A percentile compares a stretch with the other conserved stretches of the same genome.
Conservation (phyloP, 495 filamentous ascomycete species). For the Penicillium canescens region DNA sequence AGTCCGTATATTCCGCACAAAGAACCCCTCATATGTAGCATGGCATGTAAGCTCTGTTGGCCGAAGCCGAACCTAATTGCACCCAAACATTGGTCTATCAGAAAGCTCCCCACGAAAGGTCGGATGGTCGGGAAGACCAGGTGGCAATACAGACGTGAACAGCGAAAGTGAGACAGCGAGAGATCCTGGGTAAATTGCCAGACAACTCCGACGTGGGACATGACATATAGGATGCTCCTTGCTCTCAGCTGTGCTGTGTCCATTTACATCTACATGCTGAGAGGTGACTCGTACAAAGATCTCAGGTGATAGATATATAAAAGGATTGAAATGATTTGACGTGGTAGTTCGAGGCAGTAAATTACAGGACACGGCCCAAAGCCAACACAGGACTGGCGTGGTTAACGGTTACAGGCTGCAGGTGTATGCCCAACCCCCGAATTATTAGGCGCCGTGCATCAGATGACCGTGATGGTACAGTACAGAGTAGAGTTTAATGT, state of each 20-base stretch:
- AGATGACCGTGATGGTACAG: constrained; percentile 4
- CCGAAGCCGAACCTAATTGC: background rate
- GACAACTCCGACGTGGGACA: constrained; percentile 22
- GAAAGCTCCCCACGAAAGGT: constrained; percentile 6
- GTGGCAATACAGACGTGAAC: constrained; percentile 15
- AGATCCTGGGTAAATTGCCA: constrained; percentile 1
- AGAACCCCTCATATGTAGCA: constrained; percentile 8
- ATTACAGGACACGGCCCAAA: constrained; percentile 24
- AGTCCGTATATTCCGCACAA: constrained; percentile 7
- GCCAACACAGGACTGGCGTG: constrained; percentile 12
- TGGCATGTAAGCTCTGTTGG: too few relatives aligned
- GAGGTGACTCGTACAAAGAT: constrained; percentile 12
- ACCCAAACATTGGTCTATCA: background rate
- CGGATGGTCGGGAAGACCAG: constrained; percentile 16
- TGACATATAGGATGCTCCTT: constrained; percentile 31
- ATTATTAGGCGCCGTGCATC: constrained; percentile 21
- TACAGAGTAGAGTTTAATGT: background rate
- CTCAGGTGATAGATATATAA: background rate
- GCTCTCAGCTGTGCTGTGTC: constrained; percentile 2
- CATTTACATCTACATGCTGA: too few relatives aligned
- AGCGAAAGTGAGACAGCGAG: constrained; percentile 11
- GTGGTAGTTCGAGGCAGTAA: constrained; percentile 7
- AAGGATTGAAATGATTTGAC: background rate
- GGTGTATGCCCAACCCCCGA: constrained; percentile 26
- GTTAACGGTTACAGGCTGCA: constrained; percentile 21